These are phyloP conservation scores for Jackrogersella minutella DNA, from an alignment of 495 filamentous ascomycete species.

Conservation along the genomic window DNA sequence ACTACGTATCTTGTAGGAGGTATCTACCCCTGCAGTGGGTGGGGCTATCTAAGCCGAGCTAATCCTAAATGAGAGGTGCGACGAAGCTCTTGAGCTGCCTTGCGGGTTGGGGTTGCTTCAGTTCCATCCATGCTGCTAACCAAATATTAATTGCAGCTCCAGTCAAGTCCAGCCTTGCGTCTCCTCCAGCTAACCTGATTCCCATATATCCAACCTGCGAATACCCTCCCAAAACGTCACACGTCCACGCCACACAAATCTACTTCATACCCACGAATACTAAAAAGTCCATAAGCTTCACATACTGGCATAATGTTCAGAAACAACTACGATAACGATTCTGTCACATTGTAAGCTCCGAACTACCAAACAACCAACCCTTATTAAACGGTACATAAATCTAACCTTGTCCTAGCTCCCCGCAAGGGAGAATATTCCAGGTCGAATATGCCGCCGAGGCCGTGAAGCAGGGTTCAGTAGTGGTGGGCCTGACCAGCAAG, in stretches of 20 bases:
- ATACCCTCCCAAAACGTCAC: constrained; percentile 31
- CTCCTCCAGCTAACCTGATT: constrained; percentile 7
- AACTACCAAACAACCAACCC: constrained; percentile 17
- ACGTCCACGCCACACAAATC: constrained; percentile 27
- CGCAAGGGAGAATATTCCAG: constrained; percentile 99
- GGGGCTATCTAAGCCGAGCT: too few species aligned
- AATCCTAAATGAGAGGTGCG: constrained; percentile 38
- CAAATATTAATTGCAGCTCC: constrained; percentile 26
- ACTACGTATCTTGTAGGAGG: too few species aligned
- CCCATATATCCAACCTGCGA: constrained; percentile 36
- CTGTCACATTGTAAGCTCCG: constrained; percentile 90
- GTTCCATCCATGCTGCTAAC: too few species aligned
- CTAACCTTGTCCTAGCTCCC: constrained; percentile 71
- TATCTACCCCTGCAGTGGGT: constrained; percentile 21
- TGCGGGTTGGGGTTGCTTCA: constrained; percentile 13
- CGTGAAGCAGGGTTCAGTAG: constrained; percentile 98
- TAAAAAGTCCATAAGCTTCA: not conserved
- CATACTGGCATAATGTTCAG: constrained; percentile 80
- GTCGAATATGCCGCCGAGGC: constrained; percentile 99
- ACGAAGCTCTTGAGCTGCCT: constrained; percentile 50
- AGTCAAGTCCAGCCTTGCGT: constrained; percentile 38
- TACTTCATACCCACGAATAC: constrained; percentile 1
- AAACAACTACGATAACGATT: constrained; percentile 99
- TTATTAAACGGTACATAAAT: constrained; percentile 32
- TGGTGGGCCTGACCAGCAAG: constrained; percentile 96